Base-by-base conservation (phyloP, 1,139 yeast species). In the Scheffersomyces lignicola region DNA sequence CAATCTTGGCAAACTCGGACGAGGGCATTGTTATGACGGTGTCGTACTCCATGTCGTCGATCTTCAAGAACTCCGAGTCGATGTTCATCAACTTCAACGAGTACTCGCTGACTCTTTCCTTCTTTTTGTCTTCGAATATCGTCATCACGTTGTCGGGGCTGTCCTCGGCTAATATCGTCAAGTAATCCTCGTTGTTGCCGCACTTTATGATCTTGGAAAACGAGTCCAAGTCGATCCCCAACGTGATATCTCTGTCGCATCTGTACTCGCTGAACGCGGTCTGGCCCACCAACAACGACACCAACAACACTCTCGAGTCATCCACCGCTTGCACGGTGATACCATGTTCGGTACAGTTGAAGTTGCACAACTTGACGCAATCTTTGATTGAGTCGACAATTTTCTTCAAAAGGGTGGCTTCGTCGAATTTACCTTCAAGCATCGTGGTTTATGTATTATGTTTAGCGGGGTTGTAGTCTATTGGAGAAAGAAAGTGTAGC, bases 371-470 rank as follows among this genome's bases (percentile, higher is more conserved):
- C 56, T 86, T 86, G 45, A 92, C 96, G 58, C 95, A 82, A 57
- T 92, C 98, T 60, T 88, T 86, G 59, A 89, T 84, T 40, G 97
- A 81, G 52, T 92, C 97, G 54, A 89, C 84, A 55, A 88, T 80
- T 76, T 86, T 88, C 66, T 92, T 92, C 59, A 94, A 78, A 52
- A 89, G 77, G 43, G 90, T 77, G 42, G 98, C 96, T 71, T 89
- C 90, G 54, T 84, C 92, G 52, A 92, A 86, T 72, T 89, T 89
- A 49, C 97, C 98, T 80, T 92, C 98, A 72, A 92, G 81, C 97
- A 92, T 92, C 23, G 35, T 38, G 18, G n/a, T n/a, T n/a, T n/a
- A n/a, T n/a, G n/a, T n/a, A 6, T n/a, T n/a, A n/a, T 3, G 18
- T 12, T 15, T 17, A 1, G 18, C 26, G 12, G 27, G 18, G n/a